Evolutionary conservation across 1,139 yeast species (phyloP), one percentile per base, ranked within the genome.

Genomic region (Hyphopichia khmerensis): DNA sequence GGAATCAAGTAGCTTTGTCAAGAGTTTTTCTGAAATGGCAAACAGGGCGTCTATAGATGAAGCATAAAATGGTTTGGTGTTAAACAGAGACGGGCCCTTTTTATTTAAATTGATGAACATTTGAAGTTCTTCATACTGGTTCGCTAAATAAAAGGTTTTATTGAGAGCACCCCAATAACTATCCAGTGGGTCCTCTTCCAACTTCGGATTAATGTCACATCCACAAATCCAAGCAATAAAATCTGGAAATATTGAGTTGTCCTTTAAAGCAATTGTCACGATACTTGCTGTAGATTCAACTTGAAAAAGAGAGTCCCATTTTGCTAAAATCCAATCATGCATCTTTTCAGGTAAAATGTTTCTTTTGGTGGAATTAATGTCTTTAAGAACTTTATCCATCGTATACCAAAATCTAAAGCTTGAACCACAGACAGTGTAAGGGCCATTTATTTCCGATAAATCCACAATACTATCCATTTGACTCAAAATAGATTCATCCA

Each of bases 371-470:
- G 66, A 54, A 32, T 64, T 65, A 31, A 67, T 59, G 3, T 55
- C 57, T 30, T 59, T 59, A 10, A 74, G 66, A 6, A 77, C 51
- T n/a, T 59, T 59, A 19, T 68, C 57, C 7, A 78, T 49, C 0
- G 69, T 53, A 41, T 67, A 59, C 90, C 91, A 84, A 45, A 84
- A 79, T 15, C 57, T 52, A 36, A 80, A 63, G 7, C 85, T 66
- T 42, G 73, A 77, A 37, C 73, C 63, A 40, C 70, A 65, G 1
- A 82, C 44, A 1, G 44, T 30, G 1, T 59, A 54, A 0, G 93
- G 91, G 0, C 91, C 91, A 52, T 75, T 77, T 1, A 80, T 64
- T 35, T 79, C 83, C 0, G 87, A 64, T 13, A 78, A 57, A 35
- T 81, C 85, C 34, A 77, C 61, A 2, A 80, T 43, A 27, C 72